Evolutionary conservation across 495 filamentous ascomycete species (phyloP).

Genomic region (Chaetomium cochliodes): DNA sequence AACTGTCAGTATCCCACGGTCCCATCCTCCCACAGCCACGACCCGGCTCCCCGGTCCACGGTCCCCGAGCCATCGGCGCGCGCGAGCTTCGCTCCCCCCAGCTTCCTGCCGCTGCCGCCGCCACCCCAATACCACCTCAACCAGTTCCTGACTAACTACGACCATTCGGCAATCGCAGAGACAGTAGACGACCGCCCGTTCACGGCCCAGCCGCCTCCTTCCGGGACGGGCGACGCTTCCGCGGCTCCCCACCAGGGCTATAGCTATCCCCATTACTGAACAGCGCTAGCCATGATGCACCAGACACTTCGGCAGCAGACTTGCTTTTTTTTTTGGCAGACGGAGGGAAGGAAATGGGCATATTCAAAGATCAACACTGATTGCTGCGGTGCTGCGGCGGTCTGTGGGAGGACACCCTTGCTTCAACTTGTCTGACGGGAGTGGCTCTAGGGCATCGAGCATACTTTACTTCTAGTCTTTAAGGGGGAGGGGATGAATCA

Average conservation of each 20-base stretch:
- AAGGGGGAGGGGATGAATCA: background rate
- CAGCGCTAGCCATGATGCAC: background rate
- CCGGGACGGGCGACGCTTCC: background rate
- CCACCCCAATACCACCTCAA: slow-evolving; percentile 2
- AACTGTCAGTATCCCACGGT: slow-evolving; percentile 15
- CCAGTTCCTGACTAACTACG: slow-evolving; percentile 16
- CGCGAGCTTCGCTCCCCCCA: background rate
- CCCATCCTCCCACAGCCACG: background rate
- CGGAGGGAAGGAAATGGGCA: background rate
- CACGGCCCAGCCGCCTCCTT: slow-evolving; percentile 2
- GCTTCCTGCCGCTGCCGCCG: background rate
- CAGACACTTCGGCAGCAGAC: background rate
- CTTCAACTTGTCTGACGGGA: slow-evolving; percentile 12
- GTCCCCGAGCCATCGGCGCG: background rate
- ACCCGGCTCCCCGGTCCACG: background rate
- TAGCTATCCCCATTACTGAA: background rate
- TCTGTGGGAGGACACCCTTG: background rate
- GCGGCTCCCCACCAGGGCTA: background rate
- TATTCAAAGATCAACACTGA: background rate
- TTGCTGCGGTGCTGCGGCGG: slow-evolving; percentile 4
- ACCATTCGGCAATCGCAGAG: background rate
- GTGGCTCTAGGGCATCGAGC: background rate
- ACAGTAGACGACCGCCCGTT: slow-evolving; percentile 7
- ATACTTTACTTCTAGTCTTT: slow-evolving; percentile 2
- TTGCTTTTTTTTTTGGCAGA: background rate